Conservation (phyloP, 306 rosid genomes). For the Heteromeles arbutifolia region DNA sequence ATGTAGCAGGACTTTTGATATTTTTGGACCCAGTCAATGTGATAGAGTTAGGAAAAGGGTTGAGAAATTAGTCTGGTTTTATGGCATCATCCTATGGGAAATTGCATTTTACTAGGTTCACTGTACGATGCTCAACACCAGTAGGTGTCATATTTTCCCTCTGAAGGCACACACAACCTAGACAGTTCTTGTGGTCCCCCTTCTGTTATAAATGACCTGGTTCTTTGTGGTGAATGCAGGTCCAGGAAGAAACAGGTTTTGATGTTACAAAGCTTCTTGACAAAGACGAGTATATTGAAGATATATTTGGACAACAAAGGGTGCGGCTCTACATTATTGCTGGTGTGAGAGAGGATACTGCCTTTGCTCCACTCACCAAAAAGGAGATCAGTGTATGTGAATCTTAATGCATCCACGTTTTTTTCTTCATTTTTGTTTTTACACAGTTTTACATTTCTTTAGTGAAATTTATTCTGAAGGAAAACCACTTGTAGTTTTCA, state of each 20-base stretch:
- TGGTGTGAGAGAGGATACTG: constrained; percentile 84
- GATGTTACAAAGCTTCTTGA: constrained; percentile 64
- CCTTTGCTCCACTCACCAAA: constrained; percentile 92
- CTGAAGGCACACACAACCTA: background rate
- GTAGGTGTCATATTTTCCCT: background rate
- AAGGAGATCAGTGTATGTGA: constrained; percentile 95
- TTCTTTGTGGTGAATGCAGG: constrained; percentile 47
- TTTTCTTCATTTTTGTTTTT: background rate
- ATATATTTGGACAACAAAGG: constrained; percentile 83
- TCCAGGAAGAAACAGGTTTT: constrained; percentile 95
- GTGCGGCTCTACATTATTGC: constrained; percentile 90
- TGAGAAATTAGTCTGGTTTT: background rate
- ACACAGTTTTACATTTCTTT: background rate
- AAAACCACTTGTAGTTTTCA: background rate
- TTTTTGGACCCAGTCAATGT: background rate
- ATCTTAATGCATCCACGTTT: constrained; percentile 1
- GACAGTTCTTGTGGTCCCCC: background rate
- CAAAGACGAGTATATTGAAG: constrained; percentile 72
- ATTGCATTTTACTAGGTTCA: background rate
- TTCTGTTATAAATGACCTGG: background rate
- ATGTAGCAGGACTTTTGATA: background rate
- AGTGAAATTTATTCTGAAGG: background rate
- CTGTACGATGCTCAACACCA: background rate
- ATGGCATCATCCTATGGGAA: background rate
- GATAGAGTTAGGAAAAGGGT: background rate